A percentile compares a stretch with the other conserved stretches of the same genome.
These are phyloP conservation scores for Vitrella brassicaformis DNA, from an alignment of 73 alveolate genomes.

Conservation along the genomic window DNA sequence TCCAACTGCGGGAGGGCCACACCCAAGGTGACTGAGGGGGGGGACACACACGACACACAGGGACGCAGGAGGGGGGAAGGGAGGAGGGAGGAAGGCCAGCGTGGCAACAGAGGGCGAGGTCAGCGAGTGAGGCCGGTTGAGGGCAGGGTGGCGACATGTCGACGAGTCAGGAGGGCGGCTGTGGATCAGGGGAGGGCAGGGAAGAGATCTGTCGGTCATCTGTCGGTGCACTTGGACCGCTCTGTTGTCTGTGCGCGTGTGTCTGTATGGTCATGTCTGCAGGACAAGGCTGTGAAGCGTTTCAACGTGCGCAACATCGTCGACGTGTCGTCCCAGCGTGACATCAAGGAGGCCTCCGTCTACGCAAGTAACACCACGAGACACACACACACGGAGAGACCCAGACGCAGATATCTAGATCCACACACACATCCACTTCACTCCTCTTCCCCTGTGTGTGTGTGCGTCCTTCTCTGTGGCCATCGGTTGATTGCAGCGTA, in stretches of 20 bases:
- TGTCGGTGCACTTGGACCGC: too few species aligned
- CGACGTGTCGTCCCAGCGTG: conserved; percentile 92
- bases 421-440: not conserved
- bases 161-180: too few species aligned
- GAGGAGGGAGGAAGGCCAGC: too few species aligned
- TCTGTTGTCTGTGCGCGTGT: not conserved
- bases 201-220: too few species aligned
- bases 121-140: too few species aligned
- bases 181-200: too few species aligned
- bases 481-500: not conserved
- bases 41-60: too few species aligned
- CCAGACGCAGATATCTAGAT: too few species aligned
- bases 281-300: conserved; percentile 89
- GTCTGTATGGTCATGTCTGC: not conserved
- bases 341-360: conserved; percentile 75
- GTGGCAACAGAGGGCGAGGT: too few species aligned
- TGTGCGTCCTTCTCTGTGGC: not conserved
- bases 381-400: conserved; percentile 6
- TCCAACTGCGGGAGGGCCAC: conserved; percentile 87
- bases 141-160: too few species aligned
- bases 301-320: conserved; percentile 86
- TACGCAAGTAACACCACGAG: conserved; percentile 23
- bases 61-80: too few species aligned
- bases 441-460: not conserved
- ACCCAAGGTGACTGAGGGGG: conserved; percentile 47